phyloP scores from a whole-genome alignment of 352 stramenopile genomes.

The Thalassiosira livingstoniorum region DNA sequence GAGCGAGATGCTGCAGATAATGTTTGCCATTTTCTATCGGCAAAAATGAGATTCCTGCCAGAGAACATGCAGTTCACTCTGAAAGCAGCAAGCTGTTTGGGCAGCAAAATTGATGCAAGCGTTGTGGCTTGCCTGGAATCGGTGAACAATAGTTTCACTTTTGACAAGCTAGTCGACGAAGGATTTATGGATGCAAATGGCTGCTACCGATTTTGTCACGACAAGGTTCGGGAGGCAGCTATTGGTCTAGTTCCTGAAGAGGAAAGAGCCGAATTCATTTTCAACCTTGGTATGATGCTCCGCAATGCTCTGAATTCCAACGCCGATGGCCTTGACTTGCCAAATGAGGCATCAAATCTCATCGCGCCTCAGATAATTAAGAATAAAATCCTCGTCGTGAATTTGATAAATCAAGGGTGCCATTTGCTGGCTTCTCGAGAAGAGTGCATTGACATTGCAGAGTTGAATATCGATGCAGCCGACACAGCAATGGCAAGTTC shows the following conservation, averaged over 20 bases:
- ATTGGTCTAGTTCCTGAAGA: slow-evolving; percentile 46
- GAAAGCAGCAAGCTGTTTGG: slow-evolving; percentile 53
- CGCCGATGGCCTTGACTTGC: slow-evolving; percentile 18
- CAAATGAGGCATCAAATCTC: slow-evolving; percentile 11
- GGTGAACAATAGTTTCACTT: slow-evolving; percentile 8
- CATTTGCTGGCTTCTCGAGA: slow-evolving; percentile 13
- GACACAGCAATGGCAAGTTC: slow-evolving; percentile 19
- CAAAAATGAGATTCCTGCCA: slow-evolving; percentile 44
- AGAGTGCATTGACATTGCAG: slow-evolving; percentile 24
- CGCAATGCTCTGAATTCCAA: slow-evolving; percentile 26
- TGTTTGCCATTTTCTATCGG: slow-evolving; percentile 40
- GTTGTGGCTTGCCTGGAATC: slow-evolving; percentile 40
- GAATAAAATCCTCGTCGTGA: slow-evolving; percentile 32
- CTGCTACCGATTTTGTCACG: slow-evolving; percentile 52
- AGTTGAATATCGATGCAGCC: slow-evolving; percentile 45
- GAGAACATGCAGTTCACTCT: slow-evolving; percentile 32
- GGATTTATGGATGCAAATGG: slow-evolving; percentile 26
- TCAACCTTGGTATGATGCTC: slow-evolving; percentile 43
- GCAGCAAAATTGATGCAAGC: slow-evolving; percentile 27
- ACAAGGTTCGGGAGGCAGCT: slow-evolving; percentile 54
- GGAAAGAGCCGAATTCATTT: slow-evolving; percentile 41
- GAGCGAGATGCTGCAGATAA: slow-evolving; percentile 39
- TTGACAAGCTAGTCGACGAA: slow-evolving; percentile 27
- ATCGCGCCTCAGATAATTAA: no score
- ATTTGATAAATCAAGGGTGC: slow-evolving; percentile 51